These are phyloP conservation scores for Zymoseptoria crescenta DNA, from an alignment of 2,329 filamentous ascomycete species.

Conservation along the genomic window DNA sequence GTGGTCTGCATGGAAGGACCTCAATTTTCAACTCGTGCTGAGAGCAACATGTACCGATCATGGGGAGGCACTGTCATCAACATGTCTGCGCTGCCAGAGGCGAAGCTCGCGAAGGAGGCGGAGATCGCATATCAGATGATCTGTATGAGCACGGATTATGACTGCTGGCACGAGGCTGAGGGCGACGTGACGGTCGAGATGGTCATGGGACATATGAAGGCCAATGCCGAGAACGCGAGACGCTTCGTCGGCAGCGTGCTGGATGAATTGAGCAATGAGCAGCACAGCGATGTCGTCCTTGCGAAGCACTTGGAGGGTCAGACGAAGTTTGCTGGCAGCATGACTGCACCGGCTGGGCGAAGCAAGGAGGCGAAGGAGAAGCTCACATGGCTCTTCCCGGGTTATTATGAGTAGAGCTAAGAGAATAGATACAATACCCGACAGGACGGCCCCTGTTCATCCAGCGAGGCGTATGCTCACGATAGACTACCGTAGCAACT, in stretches of 20 bases:
- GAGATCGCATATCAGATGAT: conserved; percentile 98
- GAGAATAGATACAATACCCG: background rate
- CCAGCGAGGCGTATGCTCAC: background rate
- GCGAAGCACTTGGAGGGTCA: conserved; percentile 75
- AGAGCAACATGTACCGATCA: conserved; percentile 87
- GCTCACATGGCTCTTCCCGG: conserved; percentile 80
- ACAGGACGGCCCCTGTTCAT: background rate
- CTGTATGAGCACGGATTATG: conserved; percentile 98
- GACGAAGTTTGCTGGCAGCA: conserved; percentile 69
- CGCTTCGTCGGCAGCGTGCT: conserved; percentile 78
- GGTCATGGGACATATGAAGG: conserved; percentile 94
- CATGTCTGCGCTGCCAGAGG: conserved; percentile 93
- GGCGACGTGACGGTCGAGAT: conserved; percentile 87
- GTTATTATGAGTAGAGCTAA: conserved; percentile 50
- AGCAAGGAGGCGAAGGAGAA: conserved; percentile 67
- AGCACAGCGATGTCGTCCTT: conserved; percentile 65
- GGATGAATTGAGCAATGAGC: conserved; percentile 71
- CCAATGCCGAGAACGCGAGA: conserved; percentile 82
- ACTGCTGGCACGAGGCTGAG: conserved; percentile 84
- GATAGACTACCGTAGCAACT: background rate
- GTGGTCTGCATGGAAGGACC: conserved; percentile 98
- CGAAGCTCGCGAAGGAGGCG: conserved; percentile 91
- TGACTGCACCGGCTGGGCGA: conserved; percentile 72
- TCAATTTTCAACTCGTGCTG: conserved; percentile 91
- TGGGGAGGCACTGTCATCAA: conserved; percentile 97